Base-by-base conservation (phyloP, 1,139 yeast genomes). In the Kodamaea arcana region DNA sequence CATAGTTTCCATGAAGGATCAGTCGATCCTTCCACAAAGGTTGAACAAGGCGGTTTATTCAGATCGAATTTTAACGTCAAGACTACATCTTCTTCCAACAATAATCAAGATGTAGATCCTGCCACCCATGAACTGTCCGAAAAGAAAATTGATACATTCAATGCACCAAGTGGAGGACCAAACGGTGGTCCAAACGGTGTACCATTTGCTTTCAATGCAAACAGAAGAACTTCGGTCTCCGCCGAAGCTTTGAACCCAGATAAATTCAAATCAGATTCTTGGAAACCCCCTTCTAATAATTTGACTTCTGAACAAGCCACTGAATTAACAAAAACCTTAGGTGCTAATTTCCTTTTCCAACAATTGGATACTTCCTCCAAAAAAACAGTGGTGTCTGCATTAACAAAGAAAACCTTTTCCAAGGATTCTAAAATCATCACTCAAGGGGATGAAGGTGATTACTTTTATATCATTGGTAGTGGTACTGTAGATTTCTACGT, bases 371-470 rank as follows among this genome's bases (percentile, higher is more conserved):
- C 79, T 51, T 85, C 78, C 44, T 75, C 94, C 5, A 72, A 85
- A 50, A 77, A 74, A 45, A 78, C 92, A 11, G 94, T 92, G 27
- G 76, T 92, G 36, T 76, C 79, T 47, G 94, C 97, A 14, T 71
- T 92, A 45, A 78, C 83, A 47, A 92, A 84, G 54, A 84, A 83
- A 52, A 61, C 64, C 34, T 78, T 80, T 34, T 52, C 72, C 4
- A 69, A 75, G 37, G 84, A 78, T 37, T 65, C 78, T 9, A 80
- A 77, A 46, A 83, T 92, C 43, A 90, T 92, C 52, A 77, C 69
- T 48, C 97, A 92, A 62, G 98, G 98, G 36, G 97, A 88, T 54
- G 96, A 86, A 56, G 98, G 98, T 47, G 97, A 92, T 61, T 92
- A 69, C 59, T 88, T 92, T 58, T 92, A 90, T 60, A 81, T 92